These are phyloP conservation scores for Colletotrichum spinosum DNA, from an alignment of 2,329 filamentous ascomycete species.

Conservation along the genomic window DNA sequence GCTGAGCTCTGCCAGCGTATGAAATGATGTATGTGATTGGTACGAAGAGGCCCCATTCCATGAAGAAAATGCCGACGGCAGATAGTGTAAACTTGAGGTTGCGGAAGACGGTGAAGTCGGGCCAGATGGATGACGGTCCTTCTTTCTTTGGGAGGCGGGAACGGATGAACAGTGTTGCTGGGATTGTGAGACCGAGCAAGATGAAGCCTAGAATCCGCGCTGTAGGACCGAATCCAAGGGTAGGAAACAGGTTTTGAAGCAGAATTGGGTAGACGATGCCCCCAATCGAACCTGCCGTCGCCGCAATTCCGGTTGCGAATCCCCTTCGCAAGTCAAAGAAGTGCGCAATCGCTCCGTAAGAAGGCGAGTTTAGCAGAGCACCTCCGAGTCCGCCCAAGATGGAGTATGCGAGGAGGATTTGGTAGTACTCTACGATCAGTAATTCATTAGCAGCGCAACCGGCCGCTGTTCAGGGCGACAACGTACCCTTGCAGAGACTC, in stretches of 20 bases:
- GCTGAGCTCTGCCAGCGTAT: conserved; percentile 73
- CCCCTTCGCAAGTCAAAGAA: conserved; percentile 82
- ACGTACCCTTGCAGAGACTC: conserved; percentile 71
- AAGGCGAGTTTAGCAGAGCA: conserved; percentile 81
- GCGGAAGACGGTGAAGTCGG: conserved; percentile 71
- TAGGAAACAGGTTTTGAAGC: conserved; percentile 58
- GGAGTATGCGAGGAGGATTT: conserved; percentile 83
- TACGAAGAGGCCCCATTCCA: conserved; percentile 78
- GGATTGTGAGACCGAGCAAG: conserved; percentile 57
- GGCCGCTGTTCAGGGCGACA: too few species aligned
- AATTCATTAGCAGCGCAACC: too few species aligned
- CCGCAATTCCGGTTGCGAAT: conserved; percentile 84
- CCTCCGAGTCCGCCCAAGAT: conserved; percentile 79
- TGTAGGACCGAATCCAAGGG: conserved; percentile 61
- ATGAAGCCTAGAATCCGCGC: conserved; percentile 64
- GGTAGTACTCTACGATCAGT: conserved; percentile 70
- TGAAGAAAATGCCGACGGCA: conserved; percentile 73
- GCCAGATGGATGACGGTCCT: conserved; percentile 58
- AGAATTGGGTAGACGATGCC: conserved; percentile 72
- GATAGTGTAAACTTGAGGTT: conserved; percentile 71
- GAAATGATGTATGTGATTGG: conserved; percentile 82
- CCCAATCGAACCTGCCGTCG: conserved; percentile 76
- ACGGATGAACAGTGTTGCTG: conserved; percentile 61
- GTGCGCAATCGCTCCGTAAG: conserved; percentile 80
- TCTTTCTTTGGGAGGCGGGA: conserved; percentile 65